phyloP scores from a whole-genome alignment of 768 basidiomycete genomes.

The Russula earlei region DNA sequence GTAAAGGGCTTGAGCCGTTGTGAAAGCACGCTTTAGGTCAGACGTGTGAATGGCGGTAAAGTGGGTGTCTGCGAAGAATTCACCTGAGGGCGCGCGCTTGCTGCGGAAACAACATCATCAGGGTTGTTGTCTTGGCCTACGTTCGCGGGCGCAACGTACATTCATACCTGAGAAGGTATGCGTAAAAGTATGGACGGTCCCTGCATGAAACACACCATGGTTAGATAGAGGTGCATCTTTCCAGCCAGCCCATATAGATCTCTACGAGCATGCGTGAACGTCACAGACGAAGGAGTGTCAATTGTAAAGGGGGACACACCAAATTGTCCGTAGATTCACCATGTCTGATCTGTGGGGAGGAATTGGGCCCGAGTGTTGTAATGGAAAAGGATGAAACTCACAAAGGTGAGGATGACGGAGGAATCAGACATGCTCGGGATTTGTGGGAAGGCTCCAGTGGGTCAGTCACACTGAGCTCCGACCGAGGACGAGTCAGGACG shows the following conservation, averaged over 20 bases:
- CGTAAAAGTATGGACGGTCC: neutral
- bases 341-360: constrained; percentile 48
- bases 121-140: no score
- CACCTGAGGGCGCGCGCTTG: constrained; percentile 40
- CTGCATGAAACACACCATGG: constrained; percentile 42
- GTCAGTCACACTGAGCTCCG: no score
- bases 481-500: no score
- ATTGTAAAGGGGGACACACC: constrained; percentile 30
- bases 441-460: no score
- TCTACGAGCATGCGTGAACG: constrained; percentile 22
- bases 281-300: neutral
- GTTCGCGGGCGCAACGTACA: constrained; percentile 22
- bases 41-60: constrained; percentile 59
- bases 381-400: constrained; percentile 11
- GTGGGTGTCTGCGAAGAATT: constrained; percentile 36
- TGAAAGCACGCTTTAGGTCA: constrained; percentile 51
- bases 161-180: constrained; percentile 26
- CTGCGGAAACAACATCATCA: no score
- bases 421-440: neutral
- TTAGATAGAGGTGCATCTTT: constrained; percentile 64
- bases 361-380: neutral
- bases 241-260: constrained; percentile 63
- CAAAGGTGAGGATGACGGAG: constrained; percentile 23
- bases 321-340: constrained; percentile 72
- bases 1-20: constrained; percentile 50